Evolutionary conservation across 129 eudicot species (phyloP).

Genomic region (Saussurea involucrata): DNA sequence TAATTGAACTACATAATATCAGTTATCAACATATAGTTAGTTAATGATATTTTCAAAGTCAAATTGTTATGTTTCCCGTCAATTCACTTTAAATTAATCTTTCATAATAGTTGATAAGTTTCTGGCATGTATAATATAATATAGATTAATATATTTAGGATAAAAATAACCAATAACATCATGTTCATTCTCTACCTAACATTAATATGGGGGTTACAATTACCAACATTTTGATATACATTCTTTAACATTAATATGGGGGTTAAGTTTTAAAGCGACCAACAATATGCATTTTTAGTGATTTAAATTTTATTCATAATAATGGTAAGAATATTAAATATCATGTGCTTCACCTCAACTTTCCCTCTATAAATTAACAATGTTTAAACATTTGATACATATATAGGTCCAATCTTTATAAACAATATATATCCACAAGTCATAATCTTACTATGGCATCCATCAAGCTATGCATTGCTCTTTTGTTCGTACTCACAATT

Average conservation of each 20-base stretch:
- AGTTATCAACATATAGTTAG: no score
- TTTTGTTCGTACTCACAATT: background rate
- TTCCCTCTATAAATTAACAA: background rate
- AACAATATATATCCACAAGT: background rate
- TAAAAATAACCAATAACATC: no score
- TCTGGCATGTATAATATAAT: no score
- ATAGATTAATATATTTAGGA: no score
- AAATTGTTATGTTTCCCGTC: no score
- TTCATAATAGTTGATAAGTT: no score
- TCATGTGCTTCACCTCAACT: background rate
- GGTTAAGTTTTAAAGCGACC: background rate
- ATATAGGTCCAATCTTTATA: background rate
- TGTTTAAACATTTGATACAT: background rate
- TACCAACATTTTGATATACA: background rate
- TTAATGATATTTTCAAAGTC: no score
- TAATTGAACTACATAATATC: no score
- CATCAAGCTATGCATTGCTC: slow-evolving; percentile 7
- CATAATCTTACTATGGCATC: background rate
- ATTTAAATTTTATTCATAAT: background rate
- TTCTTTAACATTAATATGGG: background rate
- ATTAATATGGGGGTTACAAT: background rate
- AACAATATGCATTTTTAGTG: background rate
- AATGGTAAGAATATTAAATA: background rate
- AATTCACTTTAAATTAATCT: no score
- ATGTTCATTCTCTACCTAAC: background rate